These are phyloP conservation scores for Hypoxylon sp. DNA, from an alignment of 2,329 filamentous ascomycete genomes.

Conservation along the genomic window DNA sequence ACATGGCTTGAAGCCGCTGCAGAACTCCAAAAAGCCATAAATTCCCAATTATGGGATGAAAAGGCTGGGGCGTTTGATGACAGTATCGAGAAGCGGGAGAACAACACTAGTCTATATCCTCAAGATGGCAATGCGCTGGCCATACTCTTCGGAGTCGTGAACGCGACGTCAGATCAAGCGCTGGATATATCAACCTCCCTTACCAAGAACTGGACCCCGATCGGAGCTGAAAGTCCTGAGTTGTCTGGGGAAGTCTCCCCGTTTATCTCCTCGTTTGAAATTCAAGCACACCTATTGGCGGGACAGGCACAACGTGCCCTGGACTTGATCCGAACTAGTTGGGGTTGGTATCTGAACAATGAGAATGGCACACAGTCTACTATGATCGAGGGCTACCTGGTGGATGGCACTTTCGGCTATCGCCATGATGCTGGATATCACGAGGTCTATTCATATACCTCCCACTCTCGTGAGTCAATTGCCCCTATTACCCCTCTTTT, in stretches of 20 bases:
- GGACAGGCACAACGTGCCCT: slow-evolving; percentile 64
- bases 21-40: slow-evolving; percentile 60
- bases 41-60: slow-evolving; percentile 63
- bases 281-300: slow-evolving; percentile 67
- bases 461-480: slow-evolving; percentile 56
- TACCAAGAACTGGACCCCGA: slow-evolving; percentile 66
- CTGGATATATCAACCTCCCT: slow-evolving; percentile 60
- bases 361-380: slow-evolving; percentile 70
- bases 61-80: slow-evolving; percentile 65
- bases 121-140: slow-evolving; percentile 73
- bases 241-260: slow-evolving; percentile 69
- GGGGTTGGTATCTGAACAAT: slow-evolving; percentile 72
- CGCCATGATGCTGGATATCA: slow-evolving; percentile 65
- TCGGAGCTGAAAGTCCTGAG: slow-evolving; percentile 69
- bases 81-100: slow-evolving; percentile 57
- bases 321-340: slow-evolving; percentile 66
- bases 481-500: neutral
- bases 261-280: slow-evolving; percentile 70
- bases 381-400: slow-evolving; percentile 70
- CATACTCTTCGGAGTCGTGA: slow-evolving; percentile 62
- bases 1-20: slow-evolving; percentile 58
- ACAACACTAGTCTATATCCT: slow-evolving; percentile 64
- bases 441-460: slow-evolving; percentile 61
- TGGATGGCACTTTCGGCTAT: slow-evolving; percentile 70
- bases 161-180: slow-evolving; percentile 52